Base-by-base conservation (phyloP, 78 protist species). In the Thecamonas trahens region DNA sequence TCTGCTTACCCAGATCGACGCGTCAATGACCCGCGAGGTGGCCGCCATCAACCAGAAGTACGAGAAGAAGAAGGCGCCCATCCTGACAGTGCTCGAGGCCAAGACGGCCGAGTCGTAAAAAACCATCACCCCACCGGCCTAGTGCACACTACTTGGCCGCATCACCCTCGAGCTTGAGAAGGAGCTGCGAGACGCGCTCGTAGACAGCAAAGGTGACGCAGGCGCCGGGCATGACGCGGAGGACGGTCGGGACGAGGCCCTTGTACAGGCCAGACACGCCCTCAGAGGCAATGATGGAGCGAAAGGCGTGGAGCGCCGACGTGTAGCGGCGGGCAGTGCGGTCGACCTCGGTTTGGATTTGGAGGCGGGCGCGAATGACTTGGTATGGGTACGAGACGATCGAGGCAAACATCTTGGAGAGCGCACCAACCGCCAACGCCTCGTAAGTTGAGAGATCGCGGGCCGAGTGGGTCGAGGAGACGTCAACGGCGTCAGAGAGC, bases 321-420 rank as follows among this genome's bases (percentile, higher is more conserved):
- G 42, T 58, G n/a, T n/a, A n/a, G n/a, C n/a, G n/a, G n/a, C n/a
- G n/a, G n/a, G n/a, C n/a, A n/a, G n/a, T n/a, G n/a, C n/a, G n/a
- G n/a, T n/a, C n/a, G n/a, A n/a, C n/a, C n/a, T n/a, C n/a, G n/a
- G n/a, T n/a, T n/a, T n/a, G n/a, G n/a, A n/a, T n/a, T 61, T n/a
- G 71, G 40, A 66, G 42, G 8, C 71, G 52, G 15, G 71, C 8
- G n/a, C 59, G 34, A 1, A 50, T 24, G 32, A 49, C 40, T 34
- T 66, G 71, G 38, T 26, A 66, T 1, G 71, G 71, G 31, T 66
- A 66, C 40, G 71, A 31, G 61, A n/a, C n/a, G 1, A 47, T 2
- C 45, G 59, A 6, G 29, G 71, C 71, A n/a, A 66, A 49, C 15
- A 50, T 50, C 57, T 66, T 66, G 14, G 71, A 66, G 13, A 5